Percentiles rank a stretch among this genome's conserved stretches.
Conservation (phyloP, 345 rosid species). For the Pistacia vera region DNA sequence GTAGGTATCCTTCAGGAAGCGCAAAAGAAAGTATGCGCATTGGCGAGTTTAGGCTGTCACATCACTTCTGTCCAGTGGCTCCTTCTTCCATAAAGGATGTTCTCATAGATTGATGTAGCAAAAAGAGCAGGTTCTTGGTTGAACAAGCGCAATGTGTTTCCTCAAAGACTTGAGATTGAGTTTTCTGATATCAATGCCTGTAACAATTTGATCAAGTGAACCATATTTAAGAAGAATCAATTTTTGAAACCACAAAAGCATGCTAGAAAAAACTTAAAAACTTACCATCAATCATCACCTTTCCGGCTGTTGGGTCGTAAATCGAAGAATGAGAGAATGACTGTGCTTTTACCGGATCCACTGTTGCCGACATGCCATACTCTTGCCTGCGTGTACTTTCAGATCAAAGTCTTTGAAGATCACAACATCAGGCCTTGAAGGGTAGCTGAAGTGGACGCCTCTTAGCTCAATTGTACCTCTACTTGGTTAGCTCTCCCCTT, state of each 20-base stretch:
- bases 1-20: constrained; percentile 90
- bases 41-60: constrained; percentile 81
- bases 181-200: constrained; percentile 77
- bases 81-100: constrained; percentile 88
- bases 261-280: not conserved
- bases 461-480: constrained; percentile 75
- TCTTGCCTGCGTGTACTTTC: constrained; percentile 65
- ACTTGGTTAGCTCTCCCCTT: constrained; percentile 64
- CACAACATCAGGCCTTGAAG: constrained; percentile 80
- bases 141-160: constrained; percentile 83
- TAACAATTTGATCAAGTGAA: not conserved
- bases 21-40: constrained; percentile 83
- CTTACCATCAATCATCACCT: constrained; percentile 88
- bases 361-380: constrained; percentile 98
- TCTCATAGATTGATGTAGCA: constrained; percentile 79
- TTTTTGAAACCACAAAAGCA: too few species aligned
- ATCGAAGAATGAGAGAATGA: constrained; percentile 80
- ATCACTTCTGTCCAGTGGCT: constrained; percentile 76
- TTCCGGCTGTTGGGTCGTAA: constrained; percentile 85
- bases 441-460: constrained; percentile 77
- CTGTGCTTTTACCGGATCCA: constrained; percentile 96
- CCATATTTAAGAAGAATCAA: too few species aligned
- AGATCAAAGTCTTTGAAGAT: constrained; percentile 79
- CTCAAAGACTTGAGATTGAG: constrained; percentile 70
- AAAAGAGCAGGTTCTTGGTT: constrained; percentile 97